Evolutionary conservation across 805 yeast genomes (phyloP).

Genomic region (Schwanniomyces yamadae): DNA sequence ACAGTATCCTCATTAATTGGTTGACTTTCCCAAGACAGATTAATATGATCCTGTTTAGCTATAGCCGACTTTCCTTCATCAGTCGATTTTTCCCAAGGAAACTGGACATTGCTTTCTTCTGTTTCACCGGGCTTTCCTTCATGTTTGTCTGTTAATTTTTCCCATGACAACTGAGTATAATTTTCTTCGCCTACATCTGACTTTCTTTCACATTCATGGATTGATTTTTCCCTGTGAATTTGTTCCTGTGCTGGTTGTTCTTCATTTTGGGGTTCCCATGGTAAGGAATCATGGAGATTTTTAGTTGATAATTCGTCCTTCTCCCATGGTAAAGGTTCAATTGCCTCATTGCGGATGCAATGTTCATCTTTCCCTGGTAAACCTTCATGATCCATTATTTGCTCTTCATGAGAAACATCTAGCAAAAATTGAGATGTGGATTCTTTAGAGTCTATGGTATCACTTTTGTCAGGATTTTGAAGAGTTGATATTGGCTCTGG

Average conservation of each 20-base stretch:
- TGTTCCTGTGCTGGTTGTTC: constrained; percentile 2
- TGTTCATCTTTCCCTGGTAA: background rate
- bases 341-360: no score
- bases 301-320: background rate
- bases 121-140: constrained; percentile 2
- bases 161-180: background rate
- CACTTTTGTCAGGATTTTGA: no score
- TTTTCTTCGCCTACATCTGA: background rate
- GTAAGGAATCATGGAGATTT: constrained; percentile 1
- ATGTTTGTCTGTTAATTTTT: no score
- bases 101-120: background rate
- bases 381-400: background rate
- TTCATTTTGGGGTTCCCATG: constrained; percentile 2
- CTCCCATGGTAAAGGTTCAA: background rate
- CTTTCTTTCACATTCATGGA: no score
- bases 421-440: no score
- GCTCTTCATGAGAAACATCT: background rate
- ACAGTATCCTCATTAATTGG: background rate
- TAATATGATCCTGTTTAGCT: background rate
- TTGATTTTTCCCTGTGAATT: constrained; percentile 5
- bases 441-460: no score
- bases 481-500: no score
- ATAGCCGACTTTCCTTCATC: no score
- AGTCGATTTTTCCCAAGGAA: constrained; percentile 11
- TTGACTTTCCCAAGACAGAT: background rate